Evolutionary conservation across 495 filamentous ascomycete species (phyloP).

Genomic region (Aspergillus avenaceus): DNA sequence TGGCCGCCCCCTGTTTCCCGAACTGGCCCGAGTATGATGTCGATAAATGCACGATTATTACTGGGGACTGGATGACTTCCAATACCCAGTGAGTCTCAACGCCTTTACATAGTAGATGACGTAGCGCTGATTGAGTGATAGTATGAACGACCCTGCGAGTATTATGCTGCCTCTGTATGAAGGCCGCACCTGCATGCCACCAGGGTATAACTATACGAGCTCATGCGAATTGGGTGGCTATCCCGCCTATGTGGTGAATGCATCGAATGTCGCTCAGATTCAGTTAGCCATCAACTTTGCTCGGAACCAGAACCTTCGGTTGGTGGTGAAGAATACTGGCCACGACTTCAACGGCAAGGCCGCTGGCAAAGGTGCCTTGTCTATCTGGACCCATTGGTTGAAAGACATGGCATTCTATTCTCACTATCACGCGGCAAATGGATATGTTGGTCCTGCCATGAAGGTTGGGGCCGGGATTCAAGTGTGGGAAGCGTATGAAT

Average conservation of each 20-base stretch:
- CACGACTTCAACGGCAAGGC: constrained; percentile 62
- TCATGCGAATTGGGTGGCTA: constrained; percentile 55
- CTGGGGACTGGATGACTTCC: constrained; percentile 21
- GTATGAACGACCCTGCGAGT: constrained; percentile 33
- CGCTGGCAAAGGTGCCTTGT: constrained; percentile 52
- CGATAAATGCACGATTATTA: constrained; percentile 30
- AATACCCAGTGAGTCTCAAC: constrained; percentile 25
- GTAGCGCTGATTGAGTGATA: constrained; percentile 3
- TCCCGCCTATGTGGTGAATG: constrained; percentile 57
- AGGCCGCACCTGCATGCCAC: constrained; percentile 33
- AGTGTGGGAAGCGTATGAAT: constrained; percentile 46
- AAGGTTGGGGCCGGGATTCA: constrained; percentile 55
- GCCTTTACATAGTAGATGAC: background rate
- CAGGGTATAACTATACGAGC: constrained; percentile 24
- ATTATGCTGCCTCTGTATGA: constrained; percentile 44
- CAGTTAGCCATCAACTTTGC: constrained; percentile 63
- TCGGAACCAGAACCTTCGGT: constrained; percentile 50
- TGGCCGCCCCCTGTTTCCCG: constrained; percentile 51
- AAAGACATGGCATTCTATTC: constrained; percentile 39
- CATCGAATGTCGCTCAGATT: constrained; percentile 49
- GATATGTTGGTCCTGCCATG: constrained; percentile 48
- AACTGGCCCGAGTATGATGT: constrained; percentile 44
- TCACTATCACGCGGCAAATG: constrained; percentile 25
- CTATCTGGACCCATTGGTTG: constrained; percentile 58
- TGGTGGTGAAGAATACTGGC: constrained; percentile 69